These are phyloP conservation scores for Huntiella decipiens DNA, from an alignment of 2,329 filamentous ascomycete species.

Conservation along the genomic window DNA sequence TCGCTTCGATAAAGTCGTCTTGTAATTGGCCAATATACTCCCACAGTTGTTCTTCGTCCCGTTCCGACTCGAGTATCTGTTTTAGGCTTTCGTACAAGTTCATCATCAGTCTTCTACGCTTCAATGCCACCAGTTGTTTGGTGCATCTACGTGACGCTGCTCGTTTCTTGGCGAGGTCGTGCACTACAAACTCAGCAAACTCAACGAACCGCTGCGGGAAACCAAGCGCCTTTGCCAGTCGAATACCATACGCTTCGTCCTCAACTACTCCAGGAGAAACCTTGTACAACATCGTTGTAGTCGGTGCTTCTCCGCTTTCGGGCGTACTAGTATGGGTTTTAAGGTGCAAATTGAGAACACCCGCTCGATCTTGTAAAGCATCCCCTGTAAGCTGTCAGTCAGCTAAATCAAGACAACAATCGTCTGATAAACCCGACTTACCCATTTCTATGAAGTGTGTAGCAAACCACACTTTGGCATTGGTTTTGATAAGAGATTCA, in stretches of 20 bases:
- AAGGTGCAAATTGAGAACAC: conserved; percentile 70
- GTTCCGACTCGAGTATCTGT: conserved; percentile 45
- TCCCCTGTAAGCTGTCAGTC: conserved; percentile 26
- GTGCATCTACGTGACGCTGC: conserved; percentile 40
- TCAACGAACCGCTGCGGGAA: conserved; percentile 50
- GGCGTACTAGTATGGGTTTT: conserved; percentile 41
- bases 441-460: conserved; percentile 76
- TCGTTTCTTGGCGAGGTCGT: conserved; percentile 37
- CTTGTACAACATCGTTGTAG: conserved; percentile 78
- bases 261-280: conserved; percentile 51
- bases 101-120: conserved; percentile 54
- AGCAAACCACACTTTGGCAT: conserved; percentile 73
- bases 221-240: conserved; percentile 55
- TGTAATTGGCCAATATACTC: conserved; percentile 50
- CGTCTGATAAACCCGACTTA: conserved; percentile 15
- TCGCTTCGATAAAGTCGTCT: conserved; percentile 43
- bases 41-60: conserved; percentile 43
- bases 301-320: conserved; percentile 27
- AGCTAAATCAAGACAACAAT: background rate
- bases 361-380: conserved; percentile 54
- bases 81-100: conserved; percentile 52
- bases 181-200: conserved; percentile 47
- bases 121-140: conserved; percentile 35
- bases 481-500: conserved; percentile 65
- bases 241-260: conserved; percentile 66